A percentile compares a stretch with the other conserved stretches of the same genome.
These are phyloP conservation scores for Colletotrichum sp. DNA, from an alignment of 2,329 filamentous ascomycete genomes.

Conservation along the genomic window DNA sequence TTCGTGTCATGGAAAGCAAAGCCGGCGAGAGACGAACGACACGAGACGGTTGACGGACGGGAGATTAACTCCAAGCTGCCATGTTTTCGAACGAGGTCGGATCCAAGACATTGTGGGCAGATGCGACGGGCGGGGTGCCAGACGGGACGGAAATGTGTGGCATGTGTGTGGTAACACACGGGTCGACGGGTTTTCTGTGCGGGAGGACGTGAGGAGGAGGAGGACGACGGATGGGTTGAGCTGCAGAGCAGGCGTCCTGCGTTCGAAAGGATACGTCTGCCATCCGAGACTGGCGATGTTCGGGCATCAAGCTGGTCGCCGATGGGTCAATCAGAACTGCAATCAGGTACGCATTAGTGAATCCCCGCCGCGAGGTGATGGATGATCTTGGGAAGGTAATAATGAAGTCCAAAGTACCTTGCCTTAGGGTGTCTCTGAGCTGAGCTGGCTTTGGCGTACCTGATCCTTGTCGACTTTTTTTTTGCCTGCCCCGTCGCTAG, in stretches of 20 bases:
- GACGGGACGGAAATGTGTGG: neutral
- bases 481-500: neutral
- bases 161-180: neutral
- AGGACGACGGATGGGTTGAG: neutral
- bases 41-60: neutral
- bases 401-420: neutral
- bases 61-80: neutral
- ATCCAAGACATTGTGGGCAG: neutral
- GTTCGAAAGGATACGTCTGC: neutral
- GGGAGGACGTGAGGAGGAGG: neutral
- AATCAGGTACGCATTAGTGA: neutral
- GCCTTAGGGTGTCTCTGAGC: neutral
- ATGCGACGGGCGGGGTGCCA: neutral
- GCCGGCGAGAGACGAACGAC: neutral
- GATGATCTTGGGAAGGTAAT: neutral
- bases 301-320: neutral
- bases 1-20: neutral
- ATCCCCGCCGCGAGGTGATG: neutral
- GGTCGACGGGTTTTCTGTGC: neutral
- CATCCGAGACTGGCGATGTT: neutral
- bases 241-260: neutral
- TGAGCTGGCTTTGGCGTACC: neutral
- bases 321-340: neutral
- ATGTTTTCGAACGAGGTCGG: neutral
- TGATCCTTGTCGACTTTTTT: neutral